Base-by-base conservation (phyloP, 1,284 basidiomycete species). In the Leucoagaricus sp. region DNA sequence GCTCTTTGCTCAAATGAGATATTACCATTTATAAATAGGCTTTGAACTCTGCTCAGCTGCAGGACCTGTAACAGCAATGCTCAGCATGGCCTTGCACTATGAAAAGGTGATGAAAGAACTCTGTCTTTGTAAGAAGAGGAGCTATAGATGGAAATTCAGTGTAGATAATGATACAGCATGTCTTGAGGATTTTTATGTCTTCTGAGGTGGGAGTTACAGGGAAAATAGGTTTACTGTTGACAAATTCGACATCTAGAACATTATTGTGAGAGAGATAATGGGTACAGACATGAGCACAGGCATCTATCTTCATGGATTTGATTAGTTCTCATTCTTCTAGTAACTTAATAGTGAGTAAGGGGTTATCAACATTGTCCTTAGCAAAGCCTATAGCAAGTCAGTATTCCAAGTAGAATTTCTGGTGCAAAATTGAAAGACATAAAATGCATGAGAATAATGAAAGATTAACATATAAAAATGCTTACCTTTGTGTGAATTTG, bases 281-380 rank as follows among this genome's bases (percentile, higher is more conserved):
- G 0, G 8, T 2, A 25, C 51, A 56, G 1, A 65, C 31, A 6
- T 44, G 12, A 3, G 55, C 63, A 25, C 49, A 55, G 15, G 42
- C 28, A 23, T 65, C 62, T 40, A 67, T 61, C 57, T 67, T 67
- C 0, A 63, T 67, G 1, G 58, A 61, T 33, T 65, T 65, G 4
- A 59, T 10, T 3, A 33, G 33, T 40, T 60, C 42, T 63, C 64
- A 67, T 15, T 62, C 59, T 2, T 55, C 59, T 1, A 65, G 31
- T 1, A 61, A 53, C 9, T 58, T 42, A 59, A 66, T 65, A 0
- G 13, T 10, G 2, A 63, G 66, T 21, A 58, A 49, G 0, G 45
- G 50, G 6, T 34, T 52, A 2, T 49, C 33, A 1, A 55, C 33
- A 42, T 63, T 53, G n/a, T 54, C 50, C 15, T 60, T 53, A 0